A percentile compares a stretch with the other conserved stretches of the same genome.
Conservation (phyloP, 1,284 basidiomycete genomes). For the Garcileccinum viscosum region DNA sequence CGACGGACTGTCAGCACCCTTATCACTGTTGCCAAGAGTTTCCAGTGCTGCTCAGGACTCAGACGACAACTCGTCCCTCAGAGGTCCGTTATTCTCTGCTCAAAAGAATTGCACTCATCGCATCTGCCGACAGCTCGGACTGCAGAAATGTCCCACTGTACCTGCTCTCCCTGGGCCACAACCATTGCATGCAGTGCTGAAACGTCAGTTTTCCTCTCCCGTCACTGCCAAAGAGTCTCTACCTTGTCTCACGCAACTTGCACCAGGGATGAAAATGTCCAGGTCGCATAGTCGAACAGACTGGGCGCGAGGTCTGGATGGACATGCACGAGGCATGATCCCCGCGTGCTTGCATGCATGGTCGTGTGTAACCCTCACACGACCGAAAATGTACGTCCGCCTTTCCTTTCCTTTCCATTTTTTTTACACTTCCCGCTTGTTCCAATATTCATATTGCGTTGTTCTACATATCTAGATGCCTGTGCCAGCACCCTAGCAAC, state of each 20-base stretch:
- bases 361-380: slow-evolving; percentile 42
- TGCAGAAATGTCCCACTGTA: no score
- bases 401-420: not conserved
- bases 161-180: slow-evolving; percentile 34
- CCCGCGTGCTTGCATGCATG: slow-evolving; percentile 35
- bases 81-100: no score
- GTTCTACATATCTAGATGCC: slow-evolving; percentile 27
- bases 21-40: not conserved
- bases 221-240: slow-evolving; percentile 39
- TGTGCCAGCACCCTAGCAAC: no score
- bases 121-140: no score
- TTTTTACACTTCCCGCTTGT: not conserved
- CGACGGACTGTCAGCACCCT: not conserved
- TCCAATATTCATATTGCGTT: not conserved
- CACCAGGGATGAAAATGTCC: slow-evolving; percentile 36
- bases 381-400: slow-evolving; percentile 35
- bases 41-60: no score
- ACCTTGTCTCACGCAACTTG: slow-evolving; percentile 44
- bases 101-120: no score
- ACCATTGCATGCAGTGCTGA: slow-evolving; percentile 25
- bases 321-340: slow-evolving; percentile 36
- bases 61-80: no score
- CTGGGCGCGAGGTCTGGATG: slow-evolving; percentile 33
- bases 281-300: slow-evolving; percentile 31
- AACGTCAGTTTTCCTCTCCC: slow-evolving; percentile 43